Percentiles rank a stretch among this genome's conserved stretches.
Evolutionary conservation across 257 asterid genomes (phyloP).

Genomic region (Ballota nigra): DNA sequence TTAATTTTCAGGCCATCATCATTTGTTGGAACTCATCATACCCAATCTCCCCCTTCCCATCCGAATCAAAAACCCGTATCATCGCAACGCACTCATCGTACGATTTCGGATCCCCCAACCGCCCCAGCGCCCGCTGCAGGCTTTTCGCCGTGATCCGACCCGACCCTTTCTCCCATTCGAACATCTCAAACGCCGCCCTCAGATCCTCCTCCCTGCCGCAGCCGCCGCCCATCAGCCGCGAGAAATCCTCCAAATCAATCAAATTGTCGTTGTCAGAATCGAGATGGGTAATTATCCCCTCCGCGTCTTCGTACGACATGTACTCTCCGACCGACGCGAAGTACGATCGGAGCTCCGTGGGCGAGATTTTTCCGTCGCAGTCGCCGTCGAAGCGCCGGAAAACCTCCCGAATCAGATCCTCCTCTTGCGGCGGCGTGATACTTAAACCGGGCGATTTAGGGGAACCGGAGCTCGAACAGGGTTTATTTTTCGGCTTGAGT

Average conservation of each 20-base stretch:
- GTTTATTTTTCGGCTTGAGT: constrained; percentile 3
- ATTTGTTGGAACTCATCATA: constrained; percentile 50
- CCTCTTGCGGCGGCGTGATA: constrained; percentile 24
- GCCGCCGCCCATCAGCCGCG: constrained; percentile 35
- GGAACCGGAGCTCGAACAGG: constrained; percentile 1
- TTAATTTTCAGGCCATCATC: constrained; percentile 37
- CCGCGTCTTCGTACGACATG: constrained; percentile 57
- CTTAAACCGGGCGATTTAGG: constrained; percentile 18
- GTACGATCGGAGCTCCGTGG: constrained; percentile 42
- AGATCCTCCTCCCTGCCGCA: constrained; percentile 36
- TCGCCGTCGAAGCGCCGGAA: constrained; percentile 58
- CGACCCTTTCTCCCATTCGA: constrained; percentile 51
- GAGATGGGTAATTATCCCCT: constrained; percentile 31
- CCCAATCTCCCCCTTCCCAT: constrained; percentile 62
- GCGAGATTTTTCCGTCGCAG: constrained; percentile 52
- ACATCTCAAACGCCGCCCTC: constrained; percentile 52
- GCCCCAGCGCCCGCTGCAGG: constrained; percentile 50
- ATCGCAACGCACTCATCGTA: constrained; percentile 59
- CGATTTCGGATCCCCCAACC: constrained; percentile 46
- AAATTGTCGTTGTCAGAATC: constrained; percentile 46
- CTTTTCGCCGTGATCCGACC: constrained; percentile 63
- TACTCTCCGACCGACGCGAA: constrained; percentile 51
- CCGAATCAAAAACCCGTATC: constrained; percentile 47
- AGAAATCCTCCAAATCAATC: constrained; percentile 44
- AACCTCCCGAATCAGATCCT: constrained; percentile 41